Evolutionary conservation across 306 rosid genomes (phyloP).

Genomic region (Spatholobus suberectus): DNA sequence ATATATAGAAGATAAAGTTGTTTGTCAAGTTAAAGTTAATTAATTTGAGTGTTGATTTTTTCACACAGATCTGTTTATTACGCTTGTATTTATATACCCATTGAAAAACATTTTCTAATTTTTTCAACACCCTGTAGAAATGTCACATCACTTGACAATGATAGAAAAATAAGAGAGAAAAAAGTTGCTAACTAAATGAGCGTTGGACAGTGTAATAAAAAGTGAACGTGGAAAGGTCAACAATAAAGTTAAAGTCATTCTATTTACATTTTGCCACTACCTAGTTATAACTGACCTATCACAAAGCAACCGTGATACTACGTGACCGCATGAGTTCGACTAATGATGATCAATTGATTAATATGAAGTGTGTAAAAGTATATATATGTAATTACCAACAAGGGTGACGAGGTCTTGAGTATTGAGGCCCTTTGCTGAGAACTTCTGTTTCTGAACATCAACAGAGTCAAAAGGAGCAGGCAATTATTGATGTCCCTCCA

Average conservation of each 20-base stretch:
- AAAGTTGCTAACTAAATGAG: not conserved
- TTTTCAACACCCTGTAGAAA: not conserved
- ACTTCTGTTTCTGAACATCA: conserved; percentile 49
- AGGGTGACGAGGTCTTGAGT: conserved; percentile 68
- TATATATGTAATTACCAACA: conserved; percentile 45
- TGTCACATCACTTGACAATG: not conserved
- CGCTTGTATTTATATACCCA: not conserved
- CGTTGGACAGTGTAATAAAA: not conserved
- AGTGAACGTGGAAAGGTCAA: not conserved
- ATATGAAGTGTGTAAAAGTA: not conserved
- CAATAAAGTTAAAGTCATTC: not conserved
- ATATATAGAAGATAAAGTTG: not conserved
- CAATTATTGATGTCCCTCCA: conserved; percentile 23
- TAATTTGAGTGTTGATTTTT: not conserved
- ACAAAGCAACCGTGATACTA: not conserved
- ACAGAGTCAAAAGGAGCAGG: conserved; percentile 52
- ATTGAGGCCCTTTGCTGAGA: conserved; percentile 55
- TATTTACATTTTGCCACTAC: not conserved
- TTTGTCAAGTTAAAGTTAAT: too few relatives aligned
- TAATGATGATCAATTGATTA: not conserved
- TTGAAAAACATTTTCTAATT: not conserved
- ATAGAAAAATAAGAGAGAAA: not conserved
- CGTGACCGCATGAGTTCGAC: not conserved
- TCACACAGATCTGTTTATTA: too few relatives aligned
- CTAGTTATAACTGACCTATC: not conserved